These are phyloP conservation scores for Ulota crispa DNA, from an alignment of 225 moss, liverwort and hornwort genomes.

Conservation along the genomic window DNA sequence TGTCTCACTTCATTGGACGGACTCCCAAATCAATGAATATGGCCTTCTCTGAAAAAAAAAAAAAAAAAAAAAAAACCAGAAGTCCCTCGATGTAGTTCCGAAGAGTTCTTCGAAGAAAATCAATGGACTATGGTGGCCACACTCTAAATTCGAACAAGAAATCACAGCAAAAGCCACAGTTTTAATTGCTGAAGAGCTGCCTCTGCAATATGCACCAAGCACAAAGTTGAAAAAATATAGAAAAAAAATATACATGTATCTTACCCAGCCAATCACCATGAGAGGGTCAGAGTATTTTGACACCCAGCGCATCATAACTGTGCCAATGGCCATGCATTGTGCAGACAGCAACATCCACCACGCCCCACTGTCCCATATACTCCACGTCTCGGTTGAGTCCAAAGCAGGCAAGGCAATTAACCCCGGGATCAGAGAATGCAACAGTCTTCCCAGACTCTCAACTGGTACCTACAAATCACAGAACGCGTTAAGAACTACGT, in stretches of 20 bases:
- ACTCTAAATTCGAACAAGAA: background rate
- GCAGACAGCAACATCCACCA: conserved; percentile 98
- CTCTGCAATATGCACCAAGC: background rate
- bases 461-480: conserved; percentile 48
- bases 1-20: too few relatives aligned
- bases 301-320: conserved; percentile 79
- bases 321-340: conserved; percentile 89
- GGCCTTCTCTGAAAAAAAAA: too few relatives aligned
- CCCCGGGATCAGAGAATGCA: conserved; percentile 17
- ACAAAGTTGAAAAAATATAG: background rate
- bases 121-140: background rate
- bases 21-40: too few relatives aligned
- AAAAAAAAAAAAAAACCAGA: too few relatives aligned
- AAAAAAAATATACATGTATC: background rate
- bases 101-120: background rate
- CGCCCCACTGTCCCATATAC: conserved; percentile 80
- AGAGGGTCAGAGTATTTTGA: conserved; percentile 29
- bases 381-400: conserved; percentile 32
- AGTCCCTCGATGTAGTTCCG: too few relatives aligned
- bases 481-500: background rate
- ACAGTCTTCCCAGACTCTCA: conserved; percentile 40
- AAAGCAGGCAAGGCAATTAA: background rate
- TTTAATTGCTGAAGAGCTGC: background rate
- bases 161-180: background rate
- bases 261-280: conserved; percentile 33